Percentiles rank a stretch among this genome's conserved stretches.
These are phyloP conservation scores for Aeschynomene evenia DNA, from an alignment of 306 rosid species.

Conservation along the genomic window DNA sequence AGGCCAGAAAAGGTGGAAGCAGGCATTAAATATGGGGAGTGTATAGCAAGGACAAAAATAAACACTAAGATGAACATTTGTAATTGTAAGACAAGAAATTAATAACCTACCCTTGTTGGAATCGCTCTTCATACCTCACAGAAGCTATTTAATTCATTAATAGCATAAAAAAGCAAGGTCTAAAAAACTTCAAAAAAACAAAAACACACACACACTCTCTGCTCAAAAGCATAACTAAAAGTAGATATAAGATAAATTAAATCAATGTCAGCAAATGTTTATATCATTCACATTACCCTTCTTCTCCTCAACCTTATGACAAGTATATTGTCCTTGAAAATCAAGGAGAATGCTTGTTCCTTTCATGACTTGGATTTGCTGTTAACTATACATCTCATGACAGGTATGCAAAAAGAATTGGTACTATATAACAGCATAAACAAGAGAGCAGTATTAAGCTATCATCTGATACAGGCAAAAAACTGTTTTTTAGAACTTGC, in stretches of 20 bases:
- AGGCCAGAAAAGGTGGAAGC: constrained; percentile 21
- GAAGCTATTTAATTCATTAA: not conserved
- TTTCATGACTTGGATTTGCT: not conserved
- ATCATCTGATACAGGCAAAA: not conserved
- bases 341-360: not conserved
- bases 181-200: not conserved
- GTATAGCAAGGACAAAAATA: not conserved
- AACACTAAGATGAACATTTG: not conserved
- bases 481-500: constrained; percentile 14
- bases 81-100: not conserved
- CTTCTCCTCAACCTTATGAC: not conserved
- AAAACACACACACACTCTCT: not conserved
- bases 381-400: not conserved
- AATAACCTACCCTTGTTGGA: not conserved
- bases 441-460: constrained; percentile 11
- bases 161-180: not conserved
- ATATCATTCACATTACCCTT: not conserved
- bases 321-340: not conserved
- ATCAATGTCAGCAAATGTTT: not conserved
- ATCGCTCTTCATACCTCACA: not conserved
- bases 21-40: not conserved
- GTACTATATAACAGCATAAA: constrained; percentile 1
- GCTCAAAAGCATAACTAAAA: not conserved
- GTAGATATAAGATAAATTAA: not conserved
- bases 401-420: not conserved